phyloP scores from a whole-genome alignment of 1,284 basidiomycete genomes.

The Rhodotorula sp. region DNA sequence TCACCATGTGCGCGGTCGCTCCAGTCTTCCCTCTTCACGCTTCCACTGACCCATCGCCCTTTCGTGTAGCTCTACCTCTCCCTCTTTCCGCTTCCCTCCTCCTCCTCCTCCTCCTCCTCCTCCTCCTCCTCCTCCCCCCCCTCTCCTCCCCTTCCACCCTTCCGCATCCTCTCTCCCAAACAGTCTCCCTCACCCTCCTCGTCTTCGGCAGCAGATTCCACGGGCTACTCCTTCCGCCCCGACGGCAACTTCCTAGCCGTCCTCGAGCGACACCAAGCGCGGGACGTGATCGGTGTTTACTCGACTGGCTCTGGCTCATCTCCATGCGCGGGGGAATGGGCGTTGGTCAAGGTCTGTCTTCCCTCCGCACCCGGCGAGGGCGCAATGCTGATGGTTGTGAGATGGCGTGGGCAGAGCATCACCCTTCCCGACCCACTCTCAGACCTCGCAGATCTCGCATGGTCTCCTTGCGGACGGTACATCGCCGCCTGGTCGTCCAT shows the following conservation, averaged over 20 bases:
- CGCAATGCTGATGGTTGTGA: not conserved
- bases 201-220: not conserved
- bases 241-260: constrained; percentile 33
- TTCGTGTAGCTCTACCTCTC: constrained; percentile 36
- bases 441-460: constrained; percentile 37
- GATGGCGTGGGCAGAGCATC: constrained; percentile 35
- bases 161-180: constrained; percentile 37
- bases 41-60: not conserved
- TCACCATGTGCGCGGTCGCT: constrained; percentile 7
- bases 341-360: not conserved
- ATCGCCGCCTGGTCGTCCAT: constrained; percentile 41
- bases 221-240: constrained; percentile 27
- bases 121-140: constrained; percentile 3
- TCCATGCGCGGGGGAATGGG: not conserved
- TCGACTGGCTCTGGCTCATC: constrained; percentile 2
- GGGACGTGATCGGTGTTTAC: constrained; percentile 41
- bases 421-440: constrained; percentile 22
- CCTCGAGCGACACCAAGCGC: constrained; percentile 35
- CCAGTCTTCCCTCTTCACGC: not conserved
- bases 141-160: constrained; percentile 3
- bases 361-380: not conserved
- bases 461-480: constrained; percentile 41
- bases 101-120: not conserved
- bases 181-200: not conserved
- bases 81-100: constrained; percentile 26